A percentile compares a stretch with the other conserved stretches of the same genome.
Conservation (phyloP, 768 basidiomycete species). For the Amyloporia xantha region DNA sequence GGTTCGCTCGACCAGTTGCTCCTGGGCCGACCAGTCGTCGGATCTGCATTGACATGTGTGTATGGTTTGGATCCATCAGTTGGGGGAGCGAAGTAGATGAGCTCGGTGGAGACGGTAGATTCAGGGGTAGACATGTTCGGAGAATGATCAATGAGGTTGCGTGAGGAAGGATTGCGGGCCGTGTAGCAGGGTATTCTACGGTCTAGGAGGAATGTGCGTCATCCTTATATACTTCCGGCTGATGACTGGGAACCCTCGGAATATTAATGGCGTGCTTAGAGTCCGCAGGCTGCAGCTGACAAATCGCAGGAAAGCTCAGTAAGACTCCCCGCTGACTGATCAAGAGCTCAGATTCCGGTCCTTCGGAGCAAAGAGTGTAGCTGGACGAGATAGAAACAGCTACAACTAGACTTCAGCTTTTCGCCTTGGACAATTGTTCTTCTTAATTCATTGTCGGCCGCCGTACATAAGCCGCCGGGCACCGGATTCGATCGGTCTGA, state of each 20-base stretch:
- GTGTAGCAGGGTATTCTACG: not conserved
- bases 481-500: too few relatives aligned
- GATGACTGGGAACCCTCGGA: not conserved
- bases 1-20: slow-evolving; percentile 31
- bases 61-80: slow-evolving; percentile 36
- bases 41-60: slow-evolving; percentile 28
- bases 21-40: slow-evolving; percentile 20
- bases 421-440: too few relatives aligned
- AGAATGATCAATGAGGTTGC: not conserved
- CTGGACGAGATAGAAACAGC: too few relatives aligned
- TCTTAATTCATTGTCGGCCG: too few relatives aligned
- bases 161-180: not conserved
- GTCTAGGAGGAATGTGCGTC: not conserved
- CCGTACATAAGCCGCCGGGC: too few relatives aligned
- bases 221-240: not conserved
- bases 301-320: not conserved
- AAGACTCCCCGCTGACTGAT: not conserved
- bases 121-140: not conserved
- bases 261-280: slow-evolving; percentile 4
- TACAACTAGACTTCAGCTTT: too few relatives aligned
- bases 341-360: too few relatives aligned
- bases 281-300: not conserved
- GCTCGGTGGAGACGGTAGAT: slow-evolving; percentile 18
- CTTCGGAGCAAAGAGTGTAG: too few relatives aligned
- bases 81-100: slow-evolving; percentile 34